Percentiles rank a stretch among this genome's conserved stretches.
phyloP scores from a whole-genome alignment of 2,329 filamentous ascomycete genomes.

The Alternaria angustiovoidea region DNA sequence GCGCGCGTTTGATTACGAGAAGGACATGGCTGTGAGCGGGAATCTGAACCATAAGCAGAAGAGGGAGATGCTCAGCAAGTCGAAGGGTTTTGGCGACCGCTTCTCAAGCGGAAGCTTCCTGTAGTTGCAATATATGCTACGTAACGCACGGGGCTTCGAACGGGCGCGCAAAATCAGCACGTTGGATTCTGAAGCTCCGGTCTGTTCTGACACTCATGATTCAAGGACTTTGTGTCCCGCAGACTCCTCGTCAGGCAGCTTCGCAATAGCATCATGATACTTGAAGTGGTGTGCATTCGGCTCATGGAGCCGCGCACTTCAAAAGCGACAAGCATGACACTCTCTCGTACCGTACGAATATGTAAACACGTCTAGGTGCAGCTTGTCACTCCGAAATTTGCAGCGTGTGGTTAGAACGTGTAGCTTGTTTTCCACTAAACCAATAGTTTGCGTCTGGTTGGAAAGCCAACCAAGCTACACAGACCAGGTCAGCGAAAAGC shows the following conservation, averaged over 20 bases:
- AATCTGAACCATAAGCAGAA: constrained; percentile 77
- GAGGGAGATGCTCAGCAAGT: constrained; percentile 79
- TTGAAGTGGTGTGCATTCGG: too few species aligned
- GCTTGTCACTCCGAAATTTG: too few species aligned
- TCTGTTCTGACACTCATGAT: background rate
- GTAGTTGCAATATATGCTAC: constrained; percentile 31
- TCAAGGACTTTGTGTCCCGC: background rate
- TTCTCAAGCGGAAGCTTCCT: constrained; percentile 78
- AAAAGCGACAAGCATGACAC: too few species aligned
- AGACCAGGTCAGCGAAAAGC: too few species aligned
- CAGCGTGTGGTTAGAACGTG: too few species aligned
- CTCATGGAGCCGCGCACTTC: too few species aligned
- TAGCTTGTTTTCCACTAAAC: too few species aligned
- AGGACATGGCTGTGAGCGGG: constrained; percentile 84
- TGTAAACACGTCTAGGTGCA: too few species aligned
- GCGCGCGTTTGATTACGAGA: constrained; percentile 87
- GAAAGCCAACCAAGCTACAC: too few species aligned
- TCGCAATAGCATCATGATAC: background rate
- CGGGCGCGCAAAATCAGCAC: too few species aligned
- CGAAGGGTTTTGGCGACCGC: constrained; percentile 80
- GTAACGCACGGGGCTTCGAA: background rate
- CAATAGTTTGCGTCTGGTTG: too few species aligned
- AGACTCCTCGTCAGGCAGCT: background rate
- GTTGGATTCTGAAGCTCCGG: accelerated
- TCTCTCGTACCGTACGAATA: too few species aligned